Evolutionary conservation across 768 basidiomycete species (phyloP), one percentile per base, ranked within the genome.

Genomic region (Lactarius akahatsu): DNA sequence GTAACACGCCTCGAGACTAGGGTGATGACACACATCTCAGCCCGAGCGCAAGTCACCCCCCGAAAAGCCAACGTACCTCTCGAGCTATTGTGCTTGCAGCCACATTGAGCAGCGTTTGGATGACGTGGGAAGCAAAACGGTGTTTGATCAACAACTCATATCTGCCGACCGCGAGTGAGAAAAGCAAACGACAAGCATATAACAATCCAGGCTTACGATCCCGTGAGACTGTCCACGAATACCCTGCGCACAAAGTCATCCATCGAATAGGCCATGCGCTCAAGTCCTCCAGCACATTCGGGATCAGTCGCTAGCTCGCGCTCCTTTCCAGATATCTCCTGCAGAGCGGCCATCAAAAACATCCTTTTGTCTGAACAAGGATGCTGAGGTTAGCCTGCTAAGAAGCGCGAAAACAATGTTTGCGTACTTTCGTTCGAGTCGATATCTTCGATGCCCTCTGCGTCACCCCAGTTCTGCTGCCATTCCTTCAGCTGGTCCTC

Each of bases 191-290:
- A n/a, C 54, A 28, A 28, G 13, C 36, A 62, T 50, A 30, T 1
- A 57, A 64, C 63, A 60, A 36, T 15, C 28, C 61, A 59, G 60
- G 86, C 92, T 84, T 78, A 98, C 91, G 91, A 92, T 75, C 94
- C 95, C 60, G 84, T 83, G 72, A 99, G 78, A 66, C 88, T 87
- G 76, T 97, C 96, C 64, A 93, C 78, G 67, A 98, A 91, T 7
- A 96, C 94, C 62, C 96, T 83, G 59, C 93, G 82, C n/a, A 91
- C 90, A 77, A 95, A 96, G 76, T 98, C 95, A 73, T 97, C 94
- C 91, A 98, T 94, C 2, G 94, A 95, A 73, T 95, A 84, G 11
- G 87, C 74, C 83, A 98, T 89, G 70, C 96, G 82, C 76, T 99
- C 97, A 62, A 99, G 76, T 56, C 98, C 85, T 13, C 90, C 81